Base-by-base conservation (phyloP, 768 basidiomycete species). In the Kwoniella dendrophila region DNA sequence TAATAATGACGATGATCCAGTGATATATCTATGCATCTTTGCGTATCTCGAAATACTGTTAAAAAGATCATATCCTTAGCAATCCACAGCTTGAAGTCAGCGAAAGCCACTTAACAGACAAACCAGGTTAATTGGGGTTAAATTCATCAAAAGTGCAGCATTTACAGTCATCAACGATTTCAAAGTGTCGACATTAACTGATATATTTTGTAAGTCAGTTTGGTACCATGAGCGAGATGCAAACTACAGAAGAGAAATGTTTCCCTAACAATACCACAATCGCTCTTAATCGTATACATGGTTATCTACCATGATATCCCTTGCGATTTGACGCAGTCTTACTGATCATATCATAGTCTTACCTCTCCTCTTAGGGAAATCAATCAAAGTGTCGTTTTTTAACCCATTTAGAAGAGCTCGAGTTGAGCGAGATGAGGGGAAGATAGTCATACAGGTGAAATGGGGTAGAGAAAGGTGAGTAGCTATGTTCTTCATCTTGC, bases 401-500 rank as follows among this genome's bases (percentile, higher is more conserved):
- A 76, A 76, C 50, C 74, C 74, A 12, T 76, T 76, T 51, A 48
- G 74, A 34, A 48, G 74, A 50, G 74, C 74, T 53, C 52, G 56
- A 59, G 63, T 47, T 38, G 72, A 76, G 68, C 65, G 60, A 32
- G 72, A 61, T 20, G 40, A 56, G 47, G 74, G 74, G 48, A 54
- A 65, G 45, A 76, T 76, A 27, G 50, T 34, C 16, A 49, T 76
- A 1, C 59, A 66, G 41, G 74, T 76, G 40, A 73, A 73, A 62
- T 76, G 74, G 74, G 72, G 72, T 11, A 45, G 68, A 43, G 74
- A 76, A 41, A 59, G 68, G 74, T 76, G 64, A 61, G 70, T 69
- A 14, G 4, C 7, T 20, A 18, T 11, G 36, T 38, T 38, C 36
- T 18, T 38, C 18, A 18, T 38, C 8, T 18, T 38, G 36, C 36